Conservation (phyloP, 495 filamentous ascomycete species). For the Penicillium herquei region DNA sequence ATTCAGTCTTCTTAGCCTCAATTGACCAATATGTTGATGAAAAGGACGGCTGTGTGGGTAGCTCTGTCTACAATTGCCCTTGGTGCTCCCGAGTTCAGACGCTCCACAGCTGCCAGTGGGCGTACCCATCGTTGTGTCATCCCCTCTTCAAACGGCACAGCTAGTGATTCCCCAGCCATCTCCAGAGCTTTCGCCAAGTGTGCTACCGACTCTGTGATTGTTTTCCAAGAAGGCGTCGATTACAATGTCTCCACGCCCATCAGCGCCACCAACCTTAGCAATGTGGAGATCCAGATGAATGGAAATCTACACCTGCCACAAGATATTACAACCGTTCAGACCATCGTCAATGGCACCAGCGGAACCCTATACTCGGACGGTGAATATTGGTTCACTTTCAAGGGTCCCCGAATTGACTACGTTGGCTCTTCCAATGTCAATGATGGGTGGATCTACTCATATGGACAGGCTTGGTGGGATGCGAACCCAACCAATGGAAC, state of each 20-base stretch:
- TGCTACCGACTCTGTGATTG: constrained; percentile 31
- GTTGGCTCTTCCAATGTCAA: constrained; percentile 29
- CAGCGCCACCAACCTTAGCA: constrained; percentile 34
- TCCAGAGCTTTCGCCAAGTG: constrained; percentile 29
- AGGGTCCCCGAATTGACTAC: constrained; percentile 34
- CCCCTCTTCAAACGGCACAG: constrained; percentile 26
- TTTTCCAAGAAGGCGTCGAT: constrained; percentile 34
- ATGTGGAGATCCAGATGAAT: constrained; percentile 39
- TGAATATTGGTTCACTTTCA: constrained; percentile 33
- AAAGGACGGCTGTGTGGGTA: neutral
- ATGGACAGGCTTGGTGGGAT: constrained; percentile 47
- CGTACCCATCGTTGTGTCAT: constrained; percentile 19
- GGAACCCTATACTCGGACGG: constrained; percentile 13
- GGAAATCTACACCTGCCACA: constrained; percentile 42
- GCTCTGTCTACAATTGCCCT: constrained; percentile 8
- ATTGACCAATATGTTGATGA: constrained; percentile 9
- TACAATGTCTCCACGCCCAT: constrained; percentile 42
- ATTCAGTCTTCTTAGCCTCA: neutral
- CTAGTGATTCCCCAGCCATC: constrained; percentile 36
- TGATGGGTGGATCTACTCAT: constrained; percentile 45
- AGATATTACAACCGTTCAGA: constrained; percentile 32
- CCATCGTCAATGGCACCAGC: constrained; percentile 28
- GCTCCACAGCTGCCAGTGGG: constrained; percentile 7
- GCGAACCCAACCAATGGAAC: constrained; percentile 36
- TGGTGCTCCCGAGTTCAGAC: constrained; percentile 5